Percentiles rank a stretch among this genome's conserved stretches.
Conservation (phyloP, 768 basidiomycete genomes). For the Bullera alba region DNA sequence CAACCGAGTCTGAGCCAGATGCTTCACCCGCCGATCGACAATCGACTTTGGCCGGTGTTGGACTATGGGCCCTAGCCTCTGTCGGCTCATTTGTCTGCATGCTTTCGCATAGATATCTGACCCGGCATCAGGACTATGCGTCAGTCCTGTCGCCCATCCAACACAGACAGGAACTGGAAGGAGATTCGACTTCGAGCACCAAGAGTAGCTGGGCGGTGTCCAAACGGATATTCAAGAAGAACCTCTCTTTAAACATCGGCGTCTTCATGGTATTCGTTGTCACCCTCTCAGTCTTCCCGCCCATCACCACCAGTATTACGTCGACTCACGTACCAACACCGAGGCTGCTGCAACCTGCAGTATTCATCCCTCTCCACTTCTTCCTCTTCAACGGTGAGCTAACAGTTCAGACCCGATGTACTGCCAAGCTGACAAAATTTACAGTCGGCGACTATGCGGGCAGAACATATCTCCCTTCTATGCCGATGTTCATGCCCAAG, state of each 20-base stretch:
- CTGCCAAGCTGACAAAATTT: background rate
- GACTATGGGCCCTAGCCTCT: conserved; percentile 26
- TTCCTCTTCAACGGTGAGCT: conserved; percentile 43
- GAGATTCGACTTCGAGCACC: background rate
- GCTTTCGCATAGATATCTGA: conserved; percentile 18
- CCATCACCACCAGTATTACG: conserved; percentile 69
- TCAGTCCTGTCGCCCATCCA: conserved; percentile 7
- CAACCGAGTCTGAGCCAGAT: no score
- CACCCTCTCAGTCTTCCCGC: conserved; percentile 77
- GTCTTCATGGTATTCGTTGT: conserved; percentile 68
- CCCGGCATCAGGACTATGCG: conserved; percentile 15
- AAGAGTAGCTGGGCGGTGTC: conserved; percentile 8
- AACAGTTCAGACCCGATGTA: no score
- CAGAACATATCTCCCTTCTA: conserved; percentile 41
- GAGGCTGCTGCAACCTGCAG: conserved; percentile 34
- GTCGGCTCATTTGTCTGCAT: conserved; percentile 17
- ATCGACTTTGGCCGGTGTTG: conserved; percentile 25
- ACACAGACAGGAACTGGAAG: background rate
- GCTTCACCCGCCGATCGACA: conserved; percentile 8
- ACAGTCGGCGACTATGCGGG: conserved; percentile 44
- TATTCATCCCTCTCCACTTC: conserved; percentile 74
- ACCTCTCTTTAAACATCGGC: conserved; percentile 63
- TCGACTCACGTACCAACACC: conserved; percentile 55
- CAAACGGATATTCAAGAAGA: conserved; percentile 48
- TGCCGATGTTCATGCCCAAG: conserved; percentile 57